Conservation (phyloP, 345 rosid genomes). For the Salix suchowensis region DNA sequence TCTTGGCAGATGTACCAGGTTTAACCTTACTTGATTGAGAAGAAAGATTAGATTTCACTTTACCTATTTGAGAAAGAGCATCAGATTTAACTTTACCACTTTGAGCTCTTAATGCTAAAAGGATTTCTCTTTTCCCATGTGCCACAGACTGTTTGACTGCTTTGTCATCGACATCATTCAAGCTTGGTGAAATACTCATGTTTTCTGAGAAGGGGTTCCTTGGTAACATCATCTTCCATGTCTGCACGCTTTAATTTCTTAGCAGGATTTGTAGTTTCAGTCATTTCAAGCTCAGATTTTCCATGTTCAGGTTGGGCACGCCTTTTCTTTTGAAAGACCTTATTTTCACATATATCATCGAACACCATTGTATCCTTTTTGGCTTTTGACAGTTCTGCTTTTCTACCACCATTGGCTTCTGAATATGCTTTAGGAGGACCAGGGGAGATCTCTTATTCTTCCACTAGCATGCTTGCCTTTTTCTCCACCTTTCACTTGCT, state of each 20-base stretch:
- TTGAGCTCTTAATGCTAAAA: constrained; percentile 44
- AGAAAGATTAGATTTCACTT: constrained; percentile 10
- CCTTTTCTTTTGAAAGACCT: constrained; percentile 33
- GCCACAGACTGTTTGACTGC: constrained; percentile 27
- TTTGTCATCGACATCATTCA: constrained; percentile 31
- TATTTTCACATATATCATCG: constrained; percentile 28
- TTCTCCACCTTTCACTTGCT: constrained; percentile 36
- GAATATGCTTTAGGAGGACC: constrained; percentile 32
- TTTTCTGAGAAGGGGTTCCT: constrained; percentile 23
- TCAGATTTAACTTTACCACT: constrained; percentile 9
- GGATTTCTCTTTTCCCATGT: constrained; percentile 31
- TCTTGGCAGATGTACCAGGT: constrained; percentile 15
- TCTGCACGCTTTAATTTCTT: constrained; percentile 50
- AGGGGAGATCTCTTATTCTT: constrained; percentile 19
- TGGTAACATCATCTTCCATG: constrained; percentile 25
- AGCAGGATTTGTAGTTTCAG: constrained; percentile 37
- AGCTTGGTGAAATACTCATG: constrained; percentile 23
- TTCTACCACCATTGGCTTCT: constrained; percentile 27
- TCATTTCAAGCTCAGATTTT: constrained; percentile 33
- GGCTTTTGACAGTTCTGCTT: constrained; percentile 25
- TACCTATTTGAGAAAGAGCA: background rate
- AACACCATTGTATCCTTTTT: constrained; percentile 29
- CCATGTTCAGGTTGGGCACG: constrained; percentile 37
- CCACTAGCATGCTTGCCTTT: constrained; percentile 28
- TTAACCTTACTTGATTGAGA: constrained; percentile 16